These are phyloP conservation scores for Nidula microcarpa DNA, from an alignment of 768 basidiomycete species.

Conservation along the genomic window DNA sequence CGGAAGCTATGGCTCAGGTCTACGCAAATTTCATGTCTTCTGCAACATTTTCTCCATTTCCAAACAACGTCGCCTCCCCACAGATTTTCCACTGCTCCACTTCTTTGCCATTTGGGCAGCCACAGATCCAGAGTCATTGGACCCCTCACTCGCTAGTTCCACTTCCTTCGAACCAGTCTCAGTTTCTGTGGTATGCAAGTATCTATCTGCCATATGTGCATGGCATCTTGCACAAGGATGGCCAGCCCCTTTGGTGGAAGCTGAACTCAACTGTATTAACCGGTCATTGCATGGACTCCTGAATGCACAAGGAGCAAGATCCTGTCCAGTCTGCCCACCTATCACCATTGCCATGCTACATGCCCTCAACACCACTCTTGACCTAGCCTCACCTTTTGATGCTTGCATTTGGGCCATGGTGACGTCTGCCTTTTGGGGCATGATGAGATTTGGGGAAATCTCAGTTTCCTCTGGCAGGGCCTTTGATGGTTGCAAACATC, in stretches of 20 bases:
- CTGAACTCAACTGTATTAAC: neutral
- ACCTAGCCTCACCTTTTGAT: constrained; percentile 27
- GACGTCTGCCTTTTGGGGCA: constrained; percentile 32
- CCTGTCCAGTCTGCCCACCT: neutral
- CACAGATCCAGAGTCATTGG: constrained; percentile 17
- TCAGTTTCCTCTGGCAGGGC: constrained; percentile 13
- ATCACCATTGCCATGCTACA: constrained; percentile 19
- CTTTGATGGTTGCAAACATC: constrained; percentile 17
- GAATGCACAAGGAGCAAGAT: neutral
- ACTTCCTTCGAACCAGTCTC: constrained; percentile 27
- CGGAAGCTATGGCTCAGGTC: constrained; percentile 10
- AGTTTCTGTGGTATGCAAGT: constrained; percentile 18
- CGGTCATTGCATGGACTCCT: neutral
- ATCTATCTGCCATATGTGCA: constrained; percentile 28
- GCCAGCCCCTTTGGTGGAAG: constrained; percentile 17
- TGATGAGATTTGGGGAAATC: constrained; percentile 34
- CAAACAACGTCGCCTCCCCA: constrained; percentile 17
- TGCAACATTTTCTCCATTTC: constrained; percentile 27
- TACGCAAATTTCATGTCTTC: constrained; percentile 13
- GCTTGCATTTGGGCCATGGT: constrained; percentile 35
- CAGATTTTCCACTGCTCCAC: constrained; percentile 21
- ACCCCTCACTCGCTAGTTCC: constrained; percentile 2
- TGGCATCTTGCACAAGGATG: constrained; percentile 37
- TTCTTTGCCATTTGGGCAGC: constrained; percentile 33
- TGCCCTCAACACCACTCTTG: constrained; percentile 12